Evolutionary conservation across 208 protist genomes (phyloP).

Genomic region (Naegleria lovaniensis): DNA sequence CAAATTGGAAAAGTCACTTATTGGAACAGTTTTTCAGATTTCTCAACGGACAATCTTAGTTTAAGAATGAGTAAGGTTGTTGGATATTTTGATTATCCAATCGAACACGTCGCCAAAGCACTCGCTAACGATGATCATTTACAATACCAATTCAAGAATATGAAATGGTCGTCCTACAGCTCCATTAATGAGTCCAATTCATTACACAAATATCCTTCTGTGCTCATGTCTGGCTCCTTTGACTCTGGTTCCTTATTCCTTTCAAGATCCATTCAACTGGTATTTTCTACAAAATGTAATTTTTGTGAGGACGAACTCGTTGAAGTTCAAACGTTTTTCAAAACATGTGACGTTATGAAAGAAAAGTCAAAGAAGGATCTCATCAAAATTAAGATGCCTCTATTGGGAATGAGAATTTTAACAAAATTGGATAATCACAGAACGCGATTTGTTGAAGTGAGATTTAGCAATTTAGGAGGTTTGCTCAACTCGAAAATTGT

Average conservation of each 20-base stretch:
- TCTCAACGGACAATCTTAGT: background rate
- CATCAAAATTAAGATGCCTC: background rate
- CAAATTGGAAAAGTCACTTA: background rate
- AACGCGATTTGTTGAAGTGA: background rate
- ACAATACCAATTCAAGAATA: background rate
- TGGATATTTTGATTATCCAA: background rate
- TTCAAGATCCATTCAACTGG: background rate
- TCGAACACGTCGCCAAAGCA: background rate
- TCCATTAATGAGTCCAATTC: background rate
- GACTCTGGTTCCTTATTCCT: background rate
- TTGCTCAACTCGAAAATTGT: background rate
- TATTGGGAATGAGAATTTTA: background rate
- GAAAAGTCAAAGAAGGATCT: background rate
- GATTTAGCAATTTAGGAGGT: background rate
- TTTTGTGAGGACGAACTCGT: background rate
- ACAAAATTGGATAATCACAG: background rate
- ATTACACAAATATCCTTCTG: background rate
- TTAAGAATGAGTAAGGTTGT: background rate
- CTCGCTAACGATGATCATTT: background rate
- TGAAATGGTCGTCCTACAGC: background rate
- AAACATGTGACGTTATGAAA: background rate
- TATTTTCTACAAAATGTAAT: background rate
- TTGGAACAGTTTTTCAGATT: background rate
- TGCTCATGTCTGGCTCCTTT: background rate
- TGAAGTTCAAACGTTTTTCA: background rate